Base-by-base conservation (phyloP, 495 filamentous ascomycete species). In the Neurospora africana region DNA sequence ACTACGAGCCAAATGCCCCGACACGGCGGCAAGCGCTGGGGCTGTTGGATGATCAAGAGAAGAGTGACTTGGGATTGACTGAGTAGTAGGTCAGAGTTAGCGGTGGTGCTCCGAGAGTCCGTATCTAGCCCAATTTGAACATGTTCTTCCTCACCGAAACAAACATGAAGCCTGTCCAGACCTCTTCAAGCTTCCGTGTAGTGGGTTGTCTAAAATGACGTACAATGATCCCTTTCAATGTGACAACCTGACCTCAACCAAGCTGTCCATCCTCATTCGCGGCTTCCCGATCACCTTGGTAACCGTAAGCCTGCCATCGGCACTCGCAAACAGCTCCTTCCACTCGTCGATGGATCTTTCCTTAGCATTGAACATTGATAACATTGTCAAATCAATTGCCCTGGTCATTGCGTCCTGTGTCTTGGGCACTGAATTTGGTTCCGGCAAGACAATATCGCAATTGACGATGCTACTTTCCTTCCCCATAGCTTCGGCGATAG, bases 21-120 rank as follows among this genome's bases (percentile, higher is more conserved):
- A 87, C 87, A 6, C 81, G 89, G 39, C 81, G 90, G 37, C 85
- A 91, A 71, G 86, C 81, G 3, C 79, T 92, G 40, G 89, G 90
- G 6, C 73, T 85, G 2, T 40, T 81, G 41, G 81, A 82, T 68
- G 76, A 82, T 41, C 79, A 76, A 43, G 81, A 83, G 77, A 78
- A 78, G 76, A 70, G 75, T 44, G 74, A 70, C 6, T 58, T 78
- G n/a, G 71, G 68, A n/a, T 17, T 74, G 65, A 65, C 27, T 30
- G 71, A 65, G 23, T 61, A 33, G 13, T 4, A 61, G 44, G 44
- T 53, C 9, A 5, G 21, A 70, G 21, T 27, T 11, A 27, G 1
- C 44, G 11, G 21, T 13, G 21, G 4, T 13, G 5, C 44, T 13
- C 10, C 5, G 43, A 44, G 8, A 21, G 8, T 21, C 43, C 19